Evolutionary conservation across 495 filamentous ascomycete species (phyloP).

Genomic region (Amniculicola lignicola): DNA sequence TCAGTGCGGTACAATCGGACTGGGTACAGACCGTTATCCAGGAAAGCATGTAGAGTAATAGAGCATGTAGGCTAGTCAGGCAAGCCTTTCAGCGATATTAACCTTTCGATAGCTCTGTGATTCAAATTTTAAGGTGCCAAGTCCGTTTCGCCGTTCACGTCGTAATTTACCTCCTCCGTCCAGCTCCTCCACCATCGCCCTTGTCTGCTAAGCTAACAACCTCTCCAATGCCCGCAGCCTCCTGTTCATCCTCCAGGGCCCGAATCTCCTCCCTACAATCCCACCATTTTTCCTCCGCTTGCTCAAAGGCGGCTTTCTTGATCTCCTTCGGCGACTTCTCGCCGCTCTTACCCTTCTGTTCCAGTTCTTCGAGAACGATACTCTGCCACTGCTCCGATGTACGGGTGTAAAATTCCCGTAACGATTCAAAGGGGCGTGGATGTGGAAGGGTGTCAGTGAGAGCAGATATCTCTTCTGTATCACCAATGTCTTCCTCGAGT

Average conservation of each 20-base stretch:
- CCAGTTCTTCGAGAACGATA: slow-evolving; percentile 64
- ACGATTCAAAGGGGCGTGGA: slow-evolving; percentile 82
- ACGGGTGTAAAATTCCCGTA: slow-evolving; percentile 86
- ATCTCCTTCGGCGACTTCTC: slow-evolving; percentile 80
- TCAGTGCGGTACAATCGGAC: slow-evolving; percentile 79
- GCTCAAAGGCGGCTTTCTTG: slow-evolving; percentile 79
- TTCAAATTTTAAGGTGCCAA: no score
- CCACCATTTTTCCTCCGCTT: slow-evolving; percentile 97
- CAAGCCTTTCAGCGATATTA: no score
- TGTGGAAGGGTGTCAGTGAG: slow-evolving; percentile 60
- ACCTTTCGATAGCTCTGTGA: no score
- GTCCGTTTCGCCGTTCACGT: no score
- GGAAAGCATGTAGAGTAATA: slow-evolving; percentile 11
- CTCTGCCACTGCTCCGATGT: slow-evolving; percentile 91
- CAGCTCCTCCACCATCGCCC: slow-evolving; percentile 26
- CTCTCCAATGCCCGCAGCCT: slow-evolving; percentile 92
- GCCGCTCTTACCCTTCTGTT: slow-evolving; percentile 50
- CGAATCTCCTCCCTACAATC: slow-evolving; percentile 93
- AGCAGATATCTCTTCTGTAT: slow-evolving; percentile 41
- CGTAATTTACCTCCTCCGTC: slow-evolving; percentile 20
- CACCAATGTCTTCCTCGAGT: slow-evolving; percentile 50
- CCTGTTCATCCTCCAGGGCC: slow-evolving; percentile 91
- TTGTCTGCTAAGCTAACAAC: slow-evolving; percentile 79
- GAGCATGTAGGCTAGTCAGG: no score
- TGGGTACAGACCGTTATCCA: slow-evolving; percentile 75